These are phyloP conservation scores for Erodium chrysanthum DNA, from an alignment of 441 rosid genomes.

Conservation along the genomic window DNA sequence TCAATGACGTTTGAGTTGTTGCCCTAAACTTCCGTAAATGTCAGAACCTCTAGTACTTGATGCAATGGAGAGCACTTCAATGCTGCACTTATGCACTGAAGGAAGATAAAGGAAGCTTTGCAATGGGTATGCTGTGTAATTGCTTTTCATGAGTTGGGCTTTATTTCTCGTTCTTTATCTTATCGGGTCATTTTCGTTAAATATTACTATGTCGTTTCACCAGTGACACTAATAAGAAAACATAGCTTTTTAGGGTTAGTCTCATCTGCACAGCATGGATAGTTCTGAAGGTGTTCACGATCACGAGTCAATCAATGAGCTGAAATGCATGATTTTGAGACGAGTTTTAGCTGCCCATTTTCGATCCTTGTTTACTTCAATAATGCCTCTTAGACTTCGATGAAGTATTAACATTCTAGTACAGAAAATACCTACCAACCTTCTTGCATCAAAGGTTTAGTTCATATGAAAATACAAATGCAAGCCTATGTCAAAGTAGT, in stretches of 20 bases:
- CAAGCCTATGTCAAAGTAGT: background rate
- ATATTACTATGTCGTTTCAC: background rate
- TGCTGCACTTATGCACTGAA: too few species aligned
- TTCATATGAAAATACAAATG: background rate
- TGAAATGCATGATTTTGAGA: too few species aligned
- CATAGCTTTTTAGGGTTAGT: too few species aligned
- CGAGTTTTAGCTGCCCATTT: too few species aligned
- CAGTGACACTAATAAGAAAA: too few species aligned
- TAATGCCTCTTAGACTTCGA: background rate
- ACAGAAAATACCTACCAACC: background rate
- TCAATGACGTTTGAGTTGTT: too few species aligned
- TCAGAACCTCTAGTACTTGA: background rate
- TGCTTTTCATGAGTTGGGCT: background rate
- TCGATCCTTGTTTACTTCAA: too few species aligned
- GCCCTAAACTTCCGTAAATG: background rate
- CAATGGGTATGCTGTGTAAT: too few species aligned
- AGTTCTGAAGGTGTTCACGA: too few species aligned
- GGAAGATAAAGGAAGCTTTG: background rate
- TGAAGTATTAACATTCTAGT: background rate
- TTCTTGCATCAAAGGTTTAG: too few species aligned
- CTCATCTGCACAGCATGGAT: too few species aligned
- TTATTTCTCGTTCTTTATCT: background rate
- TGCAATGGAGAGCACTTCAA: background rate
- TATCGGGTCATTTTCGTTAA: background rate
- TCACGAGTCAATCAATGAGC: too few species aligned